Conservation (phyloP, 148 eudicot genomes). For the Simmondsia chinensis region DNA sequence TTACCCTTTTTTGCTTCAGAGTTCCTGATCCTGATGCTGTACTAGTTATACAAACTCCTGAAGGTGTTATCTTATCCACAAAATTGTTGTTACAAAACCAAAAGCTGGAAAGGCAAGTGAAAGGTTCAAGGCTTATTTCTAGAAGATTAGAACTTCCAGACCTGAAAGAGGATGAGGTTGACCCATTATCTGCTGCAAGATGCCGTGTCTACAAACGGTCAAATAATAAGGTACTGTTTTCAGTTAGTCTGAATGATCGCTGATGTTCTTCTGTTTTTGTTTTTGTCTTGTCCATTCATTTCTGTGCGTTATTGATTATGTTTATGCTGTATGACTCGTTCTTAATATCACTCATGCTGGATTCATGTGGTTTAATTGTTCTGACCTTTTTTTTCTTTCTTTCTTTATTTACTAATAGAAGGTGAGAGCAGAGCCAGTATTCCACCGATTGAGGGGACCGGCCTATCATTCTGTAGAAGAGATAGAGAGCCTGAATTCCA, state of each 20-base stretch:
- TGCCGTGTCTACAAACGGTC: slow-evolving; percentile 55
- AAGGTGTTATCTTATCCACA: slow-evolving; percentile 55
- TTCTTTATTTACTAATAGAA: slow-evolving; percentile 24
- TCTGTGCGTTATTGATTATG: too few relatives aligned
- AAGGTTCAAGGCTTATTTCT: slow-evolving; percentile 56
- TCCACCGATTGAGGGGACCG: slow-evolving; percentile 79
- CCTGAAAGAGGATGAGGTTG: slow-evolving; percentile 22
- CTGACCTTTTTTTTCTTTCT: background rate
- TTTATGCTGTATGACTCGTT: too few relatives aligned
- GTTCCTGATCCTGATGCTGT: slow-evolving; percentile 63
- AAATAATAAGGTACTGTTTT: slow-evolving; percentile 37
- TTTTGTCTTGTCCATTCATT: background rate
- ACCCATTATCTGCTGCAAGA: slow-evolving; percentile 67
- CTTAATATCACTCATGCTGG: background rate
- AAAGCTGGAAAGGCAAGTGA: slow-evolving; percentile 26
- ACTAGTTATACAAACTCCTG: slow-evolving; percentile 62
- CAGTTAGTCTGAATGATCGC: background rate
- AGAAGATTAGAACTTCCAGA: slow-evolving; percentile 33
- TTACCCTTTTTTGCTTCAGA: slow-evolving; percentile 48
- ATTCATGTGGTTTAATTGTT: background rate
- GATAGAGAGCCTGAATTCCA: slow-evolving; percentile 50
- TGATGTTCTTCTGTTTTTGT: background rate
- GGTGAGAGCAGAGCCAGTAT: slow-evolving; percentile 34
- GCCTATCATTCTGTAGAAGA: slow-evolving; percentile 46
- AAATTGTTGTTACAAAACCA: slow-evolving; percentile 48